A percentile compares a stretch with the other conserved stretches of the same genome.
Conservation (phyloP, 2,329 filamentous ascomycete species). For the Aspergillus sp. region DNA sequence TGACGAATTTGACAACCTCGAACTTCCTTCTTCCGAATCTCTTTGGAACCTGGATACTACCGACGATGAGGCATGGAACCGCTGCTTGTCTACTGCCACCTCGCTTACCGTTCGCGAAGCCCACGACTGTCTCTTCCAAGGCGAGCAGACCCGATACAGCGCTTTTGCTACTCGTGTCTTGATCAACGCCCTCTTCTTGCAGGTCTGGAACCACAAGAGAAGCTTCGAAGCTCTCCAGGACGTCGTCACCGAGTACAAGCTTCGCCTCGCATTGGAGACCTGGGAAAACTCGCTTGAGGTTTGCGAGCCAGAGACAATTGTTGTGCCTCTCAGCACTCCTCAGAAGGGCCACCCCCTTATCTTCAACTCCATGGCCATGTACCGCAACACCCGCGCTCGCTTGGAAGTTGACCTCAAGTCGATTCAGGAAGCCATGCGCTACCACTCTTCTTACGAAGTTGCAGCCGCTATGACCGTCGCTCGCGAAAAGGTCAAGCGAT, state of each 20-base stretch:
- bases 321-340: constrained; percentile 85
- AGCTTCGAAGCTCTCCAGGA: constrained; percentile 96
- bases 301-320: constrained; percentile 84
- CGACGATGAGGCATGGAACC: constrained; percentile 80
- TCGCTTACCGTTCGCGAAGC: constrained; percentile 87
- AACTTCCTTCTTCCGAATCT: constrained; percentile 87
- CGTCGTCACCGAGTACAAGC: constrained; percentile 96
- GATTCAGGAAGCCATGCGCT: constrained; percentile 91
- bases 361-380: constrained; percentile 97
- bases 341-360: constrained; percentile 95
- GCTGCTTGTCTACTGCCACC: constrained; percentile 65
- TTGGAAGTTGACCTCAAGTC: constrained; percentile 93
- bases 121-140: constrained; percentile 92
- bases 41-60: constrained; percentile 82
- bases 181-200: constrained; percentile 97
- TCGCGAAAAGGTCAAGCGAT: constrained; percentile 88
- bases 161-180: constrained; percentile 95
- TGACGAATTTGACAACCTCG: constrained; percentile 92
- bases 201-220: constrained; percentile 98
- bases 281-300: constrained; percentile 96
- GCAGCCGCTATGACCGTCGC: constrained; percentile 94
- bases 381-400: constrained; percentile 85
- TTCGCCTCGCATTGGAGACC: constrained; percentile 91
- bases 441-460: constrained; percentile 96
- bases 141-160: constrained; percentile 84